Base-by-base conservation (phyloP, 345 rosid species). In the Fremontodendron californicum region DNA sequence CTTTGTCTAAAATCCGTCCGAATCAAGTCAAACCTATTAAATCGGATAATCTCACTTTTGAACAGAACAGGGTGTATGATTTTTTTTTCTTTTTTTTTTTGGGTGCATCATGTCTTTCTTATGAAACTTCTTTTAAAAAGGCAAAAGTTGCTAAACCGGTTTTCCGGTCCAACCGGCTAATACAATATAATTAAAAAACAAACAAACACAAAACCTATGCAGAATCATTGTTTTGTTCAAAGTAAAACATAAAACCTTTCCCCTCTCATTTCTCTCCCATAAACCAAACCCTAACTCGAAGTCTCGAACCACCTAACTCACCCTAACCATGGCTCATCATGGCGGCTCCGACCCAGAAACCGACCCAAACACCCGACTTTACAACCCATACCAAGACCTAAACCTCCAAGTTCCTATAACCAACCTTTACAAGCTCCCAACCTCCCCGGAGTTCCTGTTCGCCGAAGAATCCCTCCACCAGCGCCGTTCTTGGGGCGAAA, bases 401-500 rank as follows among this genome's bases (percentile, higher is more conserved):
- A 89, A 90, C 81, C 73, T 73, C 45, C 82, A 86, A 54, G 70
- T 78, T n/a, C 99, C 97, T 1, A 63, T 78, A 65, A 86, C 77
- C 78, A 37, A 78, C 75, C 88, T 89, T 54, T 93, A 96, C 89
- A 85, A 89, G 87, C 93, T 96, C 60, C 94, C 96, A 25, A 91
- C 92, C 57, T 89, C 98, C 3, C 99, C 99, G 15, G 99, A 96
- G 82, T 93, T 84, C 81, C 98, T 96, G 81, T 96, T 96, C 84
- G 42, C 90, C 12, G 99, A 96, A 77, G 98, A 96, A 77, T 85
- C 98, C 45, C n/a, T 86, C 71, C 88, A 81, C 83, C 96, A 92
- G 63, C 98, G 97, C 80, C 97, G 99, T 63, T 89, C 98, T 58
- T 95, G 99, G 99, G 98, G 99, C 12, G 99, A 93, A 84, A 96